Base-by-base conservation (phyloP, 495 filamentous ascomycete species). In the Penicillium lividum region DNA sequence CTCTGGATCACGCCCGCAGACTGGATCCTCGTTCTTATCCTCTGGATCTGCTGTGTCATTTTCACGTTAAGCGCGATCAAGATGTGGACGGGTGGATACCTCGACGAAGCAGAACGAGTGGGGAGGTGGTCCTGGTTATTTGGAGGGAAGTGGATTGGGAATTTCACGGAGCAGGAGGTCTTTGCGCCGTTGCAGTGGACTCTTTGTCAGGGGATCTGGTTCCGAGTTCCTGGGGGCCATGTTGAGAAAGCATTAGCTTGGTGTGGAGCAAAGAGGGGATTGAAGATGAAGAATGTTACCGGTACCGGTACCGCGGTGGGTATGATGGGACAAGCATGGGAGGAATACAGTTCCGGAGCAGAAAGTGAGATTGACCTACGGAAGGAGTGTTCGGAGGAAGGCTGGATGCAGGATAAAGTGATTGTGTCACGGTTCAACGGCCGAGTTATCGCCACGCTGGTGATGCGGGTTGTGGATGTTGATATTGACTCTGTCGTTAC, bases 381-480 rank as follows among this genome's bases (percentile, higher is more conserved):
- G 29, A 51, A 13, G 10, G 22, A 28, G 7, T 13, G 44, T 31
- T 5, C 31, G 15, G 11, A 27, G 1, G 15, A 31, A 6, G 46
- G 46, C 27, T 49, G 46, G 46, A 6, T 31, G 9, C 28, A 29
- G 15, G 46, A 49, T 31, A 42, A 77, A 57, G 69, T 88, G 13
- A 63, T 87, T 0, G 74, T 86, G 15, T 77, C 80, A 13, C 77
- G 75, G 56, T 86, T 80, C 65, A 83, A 82, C 6, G 76, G 78
- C 6, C 73, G 82, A 48, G 64, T 90, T 15, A 85, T 90, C 36
- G 86, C 78, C 3, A 69, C 78, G 0, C 38, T 80, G 25, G 80
- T 86, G 3, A 59, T 87, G 57, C 72, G 79, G 51, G 69, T 73
- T 53, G 64, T 72, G 2, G 61, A 56, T 16, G 69, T 67, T 31